These are phyloP conservation scores for Cucurbita moschata DNA, from an alignment of 306 rosid species.

Conservation along the genomic window DNA sequence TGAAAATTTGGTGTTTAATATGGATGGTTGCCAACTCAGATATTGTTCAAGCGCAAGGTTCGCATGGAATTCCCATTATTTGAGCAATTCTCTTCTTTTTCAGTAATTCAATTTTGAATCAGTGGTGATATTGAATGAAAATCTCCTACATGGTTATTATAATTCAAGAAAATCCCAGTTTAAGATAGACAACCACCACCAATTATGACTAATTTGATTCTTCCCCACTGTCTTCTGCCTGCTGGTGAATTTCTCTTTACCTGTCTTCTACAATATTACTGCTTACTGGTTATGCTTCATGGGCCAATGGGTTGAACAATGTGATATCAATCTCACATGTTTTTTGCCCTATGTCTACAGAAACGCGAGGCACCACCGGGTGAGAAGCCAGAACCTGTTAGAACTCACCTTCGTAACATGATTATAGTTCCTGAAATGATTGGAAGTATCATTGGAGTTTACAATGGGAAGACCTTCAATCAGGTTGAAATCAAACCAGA, in stretches of 20 bases:
- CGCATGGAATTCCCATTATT: not conserved
- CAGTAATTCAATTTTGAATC: not conserved
- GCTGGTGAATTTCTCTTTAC: not conserved
- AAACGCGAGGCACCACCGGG: slow-evolving; percentile 88
- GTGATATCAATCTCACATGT: not conserved
- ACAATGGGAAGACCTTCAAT: slow-evolving; percentile 90
- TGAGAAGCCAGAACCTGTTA: slow-evolving; percentile 89
- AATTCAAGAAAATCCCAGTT: not conserved
- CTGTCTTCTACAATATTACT: not conserved
- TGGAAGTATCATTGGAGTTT: slow-evolving; percentile 77
- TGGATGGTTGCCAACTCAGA: not conserved
- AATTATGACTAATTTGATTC: not conserved
- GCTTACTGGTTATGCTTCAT: not conserved
- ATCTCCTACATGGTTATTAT: not conserved
- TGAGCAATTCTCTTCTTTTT: not conserved
- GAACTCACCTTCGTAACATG: slow-evolving; percentile 88
- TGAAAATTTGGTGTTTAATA: not conserved
- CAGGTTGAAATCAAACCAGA: slow-evolving; percentile 91
- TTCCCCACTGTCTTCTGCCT: not conserved
- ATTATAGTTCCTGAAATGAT: slow-evolving; percentile 89
- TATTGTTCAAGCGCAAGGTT: not conserved
- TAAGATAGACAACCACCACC: not conserved
- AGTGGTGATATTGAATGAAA: too few species aligned
- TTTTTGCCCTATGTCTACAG: slow-evolving; percentile 10
- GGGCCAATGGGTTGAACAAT: not conserved